phyloP scores from a whole-genome alignment of 2,329 filamentous ascomycete species.

The Fusarium zealandicum region DNA sequence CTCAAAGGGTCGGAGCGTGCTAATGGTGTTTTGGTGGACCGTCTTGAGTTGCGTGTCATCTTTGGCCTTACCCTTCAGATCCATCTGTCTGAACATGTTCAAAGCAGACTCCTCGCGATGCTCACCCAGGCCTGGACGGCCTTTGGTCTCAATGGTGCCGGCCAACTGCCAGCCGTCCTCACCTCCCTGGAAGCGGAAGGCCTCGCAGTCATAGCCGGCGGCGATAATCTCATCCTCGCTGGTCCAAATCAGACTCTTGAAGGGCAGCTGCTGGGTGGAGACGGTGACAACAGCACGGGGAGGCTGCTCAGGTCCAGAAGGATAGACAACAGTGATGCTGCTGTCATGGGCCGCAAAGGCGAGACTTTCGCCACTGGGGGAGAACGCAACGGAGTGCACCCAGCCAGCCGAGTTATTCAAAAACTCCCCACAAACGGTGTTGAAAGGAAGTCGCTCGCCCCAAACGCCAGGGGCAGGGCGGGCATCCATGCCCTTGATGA shows the following conservation, averaged over 20 bases:
- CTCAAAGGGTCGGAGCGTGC: constrained; percentile 80
- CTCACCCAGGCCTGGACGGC: constrained; percentile 65
- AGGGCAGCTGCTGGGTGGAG: constrained; percentile 87
- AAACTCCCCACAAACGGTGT: constrained; percentile 96
- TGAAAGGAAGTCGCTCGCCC: constrained; percentile 96
- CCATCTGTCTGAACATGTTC: constrained; percentile 99
- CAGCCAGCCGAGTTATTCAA: constrained; percentile 96
- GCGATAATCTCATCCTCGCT: constrained; percentile 92
- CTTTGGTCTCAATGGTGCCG: constrained; percentile 81
- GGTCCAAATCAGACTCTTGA: constrained; percentile 92
- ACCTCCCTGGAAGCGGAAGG: constrained; percentile 85
- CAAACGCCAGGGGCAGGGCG: constrained; percentile 86
- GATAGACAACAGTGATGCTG: constrained; percentile 96
- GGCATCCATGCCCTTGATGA: constrained; percentile 92
- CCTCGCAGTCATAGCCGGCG: constrained; percentile 89
- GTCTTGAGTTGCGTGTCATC: constrained; percentile 96
- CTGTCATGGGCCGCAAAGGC: constrained; percentile 96
- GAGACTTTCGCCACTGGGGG: constrained; percentile 88
- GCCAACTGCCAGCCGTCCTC: constrained; percentile 83
- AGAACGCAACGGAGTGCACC: constrained; percentile 94
- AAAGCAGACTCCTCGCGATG: constrained; percentile 87
- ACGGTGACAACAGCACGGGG: constrained; percentile 90
- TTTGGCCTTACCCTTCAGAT: constrained; percentile 89
- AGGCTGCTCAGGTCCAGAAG: constrained; percentile 86
- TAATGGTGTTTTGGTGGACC: constrained; percentile 95